Evolutionary conservation across 257 asterid genomes (phyloP).

Genomic region (Lycium barbarum): DNA sequence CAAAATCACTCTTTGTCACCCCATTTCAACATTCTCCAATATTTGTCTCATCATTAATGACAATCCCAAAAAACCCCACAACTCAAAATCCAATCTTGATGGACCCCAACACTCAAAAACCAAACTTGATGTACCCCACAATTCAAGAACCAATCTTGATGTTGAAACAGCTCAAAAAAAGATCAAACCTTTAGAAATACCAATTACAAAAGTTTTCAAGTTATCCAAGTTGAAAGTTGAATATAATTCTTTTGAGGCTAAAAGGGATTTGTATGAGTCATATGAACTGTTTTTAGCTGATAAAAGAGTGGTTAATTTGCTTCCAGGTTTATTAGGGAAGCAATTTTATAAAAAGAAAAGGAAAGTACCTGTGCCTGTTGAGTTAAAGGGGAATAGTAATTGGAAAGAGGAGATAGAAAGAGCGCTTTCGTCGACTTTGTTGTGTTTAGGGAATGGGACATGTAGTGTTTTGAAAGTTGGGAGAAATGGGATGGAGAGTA

Average conservation of each 20-base stretch:
- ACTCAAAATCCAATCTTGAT: background rate
- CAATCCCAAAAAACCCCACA: conserved; percentile 40
- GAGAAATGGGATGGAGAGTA: too few species aligned
- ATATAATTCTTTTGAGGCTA: conserved; percentile 64
- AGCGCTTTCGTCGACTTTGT: too few species aligned
- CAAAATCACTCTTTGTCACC: conserved; percentile 52
- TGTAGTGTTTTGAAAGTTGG: too few species aligned
- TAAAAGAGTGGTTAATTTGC: conserved; percentile 47
- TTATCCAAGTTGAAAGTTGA: conserved; percentile 70
- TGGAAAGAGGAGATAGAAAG: conserved; percentile 95
- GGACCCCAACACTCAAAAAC: too few species aligned
- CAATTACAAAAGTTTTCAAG: conserved; percentile 57
- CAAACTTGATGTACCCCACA: too few species aligned
- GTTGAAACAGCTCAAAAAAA: conserved; percentile 52
- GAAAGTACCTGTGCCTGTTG: conserved; percentile 69
- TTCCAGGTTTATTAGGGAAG: conserved; percentile 71
- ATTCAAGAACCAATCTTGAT: conserved; percentile 43
- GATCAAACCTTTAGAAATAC: conserved; percentile 44
- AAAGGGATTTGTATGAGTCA: conserved; percentile 54
- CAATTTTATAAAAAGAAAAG: conserved; percentile 75
- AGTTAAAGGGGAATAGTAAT: conserved; percentile 48
- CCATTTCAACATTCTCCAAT: conserved; percentile 33
- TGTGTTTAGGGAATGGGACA: too few species aligned
- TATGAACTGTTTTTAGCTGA: conserved; percentile 68
- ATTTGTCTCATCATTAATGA: conserved; percentile 78